Percentiles rank a stretch among this genome's conserved stretches.
These are phyloP conservation scores for Linum lewisii DNA, from an alignment of 345 rosid species.

Conservation along the genomic window DNA sequence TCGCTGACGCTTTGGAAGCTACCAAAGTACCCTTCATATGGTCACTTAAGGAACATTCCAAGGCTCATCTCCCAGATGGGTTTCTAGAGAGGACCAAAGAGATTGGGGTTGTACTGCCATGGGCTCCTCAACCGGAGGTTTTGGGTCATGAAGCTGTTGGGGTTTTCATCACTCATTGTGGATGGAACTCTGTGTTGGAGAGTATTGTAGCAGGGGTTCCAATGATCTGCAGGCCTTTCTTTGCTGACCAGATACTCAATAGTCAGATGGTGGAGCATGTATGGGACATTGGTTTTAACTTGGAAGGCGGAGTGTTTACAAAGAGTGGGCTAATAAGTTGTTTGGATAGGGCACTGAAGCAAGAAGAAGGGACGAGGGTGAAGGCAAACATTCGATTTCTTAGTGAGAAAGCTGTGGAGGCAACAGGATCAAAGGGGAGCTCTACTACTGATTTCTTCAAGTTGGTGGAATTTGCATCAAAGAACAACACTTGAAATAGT, in stretches of 20 bases:
- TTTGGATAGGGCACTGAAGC: slow-evolving; percentile 17
- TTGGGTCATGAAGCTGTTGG: slow-evolving; percentile 40
- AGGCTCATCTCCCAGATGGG: slow-evolving; percentile 26
- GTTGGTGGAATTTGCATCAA: slow-evolving; percentile 17
- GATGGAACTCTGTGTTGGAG: slow-evolving; percentile 70
- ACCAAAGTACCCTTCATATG: slow-evolving; percentile 47
- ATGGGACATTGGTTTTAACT: slow-evolving; percentile 45
- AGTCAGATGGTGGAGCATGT: slow-evolving; percentile 37
- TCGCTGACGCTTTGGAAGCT: slow-evolving; percentile 48
- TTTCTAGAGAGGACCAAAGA: slow-evolving; percentile 29
- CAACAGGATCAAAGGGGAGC: slow-evolving; percentile 28
- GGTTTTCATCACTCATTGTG: slow-evolving; percentile 48
- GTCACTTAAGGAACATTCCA: slow-evolving; percentile 32
- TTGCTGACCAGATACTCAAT: slow-evolving; percentile 50
- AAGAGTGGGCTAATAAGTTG: slow-evolving; percentile 24
- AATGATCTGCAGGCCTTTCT: slow-evolving; percentile 60
- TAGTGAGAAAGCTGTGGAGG: slow-evolving; percentile 26
- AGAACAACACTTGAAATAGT: no score
- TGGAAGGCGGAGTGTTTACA: slow-evolving; percentile 35
- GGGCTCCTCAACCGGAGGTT: slow-evolving; percentile 52
- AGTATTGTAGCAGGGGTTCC: slow-evolving; percentile 60
- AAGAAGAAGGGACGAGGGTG: slow-evolving; percentile 33
- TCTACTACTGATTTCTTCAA: slow-evolving; percentile 25
- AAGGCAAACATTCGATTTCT: slow-evolving; percentile 16
- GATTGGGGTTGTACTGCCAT: slow-evolving; percentile 39